Evolutionary conservation across 176 grass and related monocot genomes (phyloP), one percentile per base, ranked within the genome.

Genomic region (Triticum urartu): DNA sequence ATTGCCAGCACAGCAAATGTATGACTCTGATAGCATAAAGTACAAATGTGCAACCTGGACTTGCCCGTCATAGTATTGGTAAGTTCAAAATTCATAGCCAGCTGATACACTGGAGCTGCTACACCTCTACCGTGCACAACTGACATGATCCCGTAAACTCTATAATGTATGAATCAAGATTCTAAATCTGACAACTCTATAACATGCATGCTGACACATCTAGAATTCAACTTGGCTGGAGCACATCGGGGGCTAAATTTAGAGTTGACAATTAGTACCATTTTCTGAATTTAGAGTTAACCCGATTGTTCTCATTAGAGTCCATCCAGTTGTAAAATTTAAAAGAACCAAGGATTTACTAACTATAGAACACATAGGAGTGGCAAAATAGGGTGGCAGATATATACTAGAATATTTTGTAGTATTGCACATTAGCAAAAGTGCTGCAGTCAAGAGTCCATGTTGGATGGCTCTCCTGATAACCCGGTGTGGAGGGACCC

Each of bases 121-220:
- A 85, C 5, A n/a, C 28, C 45, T 85, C 20, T 36, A 52, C 4
- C 48, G 11, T 63, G 75, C 61, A 33, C 60, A 87, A 75, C 76
- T 68, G 70, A 84, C 68, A 60, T 75, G 76, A 84, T 76, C 47
- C 52, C 70, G 35, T 38, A 80, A 87, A 39, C 50, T 71, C 72
- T 81, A 64, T 45, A 88, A 81, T 80, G 45, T 9, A 50, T 82
- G n/a, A 66, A 68, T 84, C 75, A 60, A 84, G 76, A 52, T 33
- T 81, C 38, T 71, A 75, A 84, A 85, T 70, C 77, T 72, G 81
- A 78, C 36, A 43, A 72, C 70, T 71, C 33, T 64, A 72, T 12
- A 72, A 82, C 82, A 88, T 88, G 82, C 71, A 7, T 81, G 32
- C 71, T 43, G 40, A 85, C 89, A 91, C 59, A 87, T 91, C 72